phyloP scores from a whole-genome alignment of 148 eudicot species.

The Silene latifolia region DNA sequence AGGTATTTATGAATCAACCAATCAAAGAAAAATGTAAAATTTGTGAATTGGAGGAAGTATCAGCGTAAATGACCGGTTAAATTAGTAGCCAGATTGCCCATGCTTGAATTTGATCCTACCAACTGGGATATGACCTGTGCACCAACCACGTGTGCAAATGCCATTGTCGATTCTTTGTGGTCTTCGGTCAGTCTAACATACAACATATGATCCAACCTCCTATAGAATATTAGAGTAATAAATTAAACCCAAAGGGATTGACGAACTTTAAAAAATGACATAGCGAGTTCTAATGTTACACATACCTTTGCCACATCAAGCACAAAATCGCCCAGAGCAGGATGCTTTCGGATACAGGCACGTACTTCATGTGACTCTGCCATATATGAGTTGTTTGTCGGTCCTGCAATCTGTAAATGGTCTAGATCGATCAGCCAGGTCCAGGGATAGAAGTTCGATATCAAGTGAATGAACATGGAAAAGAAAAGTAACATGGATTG shows the following conservation, averaged over 20 bases:
- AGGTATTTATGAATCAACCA: no score
- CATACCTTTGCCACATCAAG: conserved; percentile 93
- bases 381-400: conserved; percentile 79
- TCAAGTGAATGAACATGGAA: conserved; percentile 9
- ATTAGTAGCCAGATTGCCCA: no score
- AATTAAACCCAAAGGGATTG: no score
- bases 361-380: conserved; percentile 78
- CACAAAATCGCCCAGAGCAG: conserved; percentile 63
- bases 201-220: conserved; percentile 87
- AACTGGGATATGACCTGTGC: conserved; percentile 79
- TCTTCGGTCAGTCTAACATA: conserved; percentile 92
- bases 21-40: no score
- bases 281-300: background rate
- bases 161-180: conserved; percentile 78
- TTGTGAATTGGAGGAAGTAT: no score
- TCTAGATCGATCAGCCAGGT: conserved; percentile 1
- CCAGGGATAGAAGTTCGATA: background rate
- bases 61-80: no score
- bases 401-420: conserved; percentile 69
- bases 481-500: background rate
- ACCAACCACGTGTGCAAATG: conserved; percentile 87
- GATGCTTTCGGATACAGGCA: conserved; percentile 67
- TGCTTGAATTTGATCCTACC: conserved; percentile 38
- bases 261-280: background rate
- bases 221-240: conserved; percentile 57